Evolutionary conservation across 495 filamentous ascomycete genomes (phyloP), one percentile per base, ranked within the genome.

Genomic region (Aspergillus egyptiacus): DNA sequence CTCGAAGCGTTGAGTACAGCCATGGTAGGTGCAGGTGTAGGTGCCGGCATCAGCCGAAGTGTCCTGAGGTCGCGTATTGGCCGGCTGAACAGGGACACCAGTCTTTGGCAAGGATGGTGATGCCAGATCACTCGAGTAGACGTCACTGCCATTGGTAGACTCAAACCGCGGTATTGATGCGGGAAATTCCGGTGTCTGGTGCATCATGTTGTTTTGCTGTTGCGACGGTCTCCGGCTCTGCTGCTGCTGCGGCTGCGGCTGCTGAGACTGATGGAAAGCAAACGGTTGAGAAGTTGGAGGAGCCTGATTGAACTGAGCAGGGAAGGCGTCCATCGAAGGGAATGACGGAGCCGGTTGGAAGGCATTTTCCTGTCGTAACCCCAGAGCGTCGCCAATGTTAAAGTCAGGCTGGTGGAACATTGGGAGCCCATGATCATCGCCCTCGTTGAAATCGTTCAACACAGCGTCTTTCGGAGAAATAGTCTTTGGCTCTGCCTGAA

Each of bases 391-490:
- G 5, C 68, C 69, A 36, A 72, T 24, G 33, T 70, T 69, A 46
- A 72, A 68, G 42, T 74, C 69, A 39, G 49, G 43, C 40, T 66
- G 66, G 32, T 60, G 76, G 66, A 90, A 91, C 24, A 94, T 42
- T 28, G 87, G 80, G 54, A 84, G 76, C 48, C 78, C 77, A 6
- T 78, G 68, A 44, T 85, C 84, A 0, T 84, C 85, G 6, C 76
- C 66, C 34, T 90, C 86, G 47, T 84, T 75, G 63, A 89, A 95
- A 20, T 96, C 91, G 19, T 28, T 24, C 50, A 95, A 71, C 50
- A 91, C 63, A 4, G 90, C 89, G 59, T 97, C 93, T 72, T 96
- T 95, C 24, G 93, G 93, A 11, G 93, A 98, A 43, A 98, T 96
- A 5, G 94, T 96, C 62, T 87, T 87, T 0, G 87, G 82, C 10